Conservation (phyloP, 495 filamentous ascomycete species). For the Annulohypoxylon moriforme region DNA sequence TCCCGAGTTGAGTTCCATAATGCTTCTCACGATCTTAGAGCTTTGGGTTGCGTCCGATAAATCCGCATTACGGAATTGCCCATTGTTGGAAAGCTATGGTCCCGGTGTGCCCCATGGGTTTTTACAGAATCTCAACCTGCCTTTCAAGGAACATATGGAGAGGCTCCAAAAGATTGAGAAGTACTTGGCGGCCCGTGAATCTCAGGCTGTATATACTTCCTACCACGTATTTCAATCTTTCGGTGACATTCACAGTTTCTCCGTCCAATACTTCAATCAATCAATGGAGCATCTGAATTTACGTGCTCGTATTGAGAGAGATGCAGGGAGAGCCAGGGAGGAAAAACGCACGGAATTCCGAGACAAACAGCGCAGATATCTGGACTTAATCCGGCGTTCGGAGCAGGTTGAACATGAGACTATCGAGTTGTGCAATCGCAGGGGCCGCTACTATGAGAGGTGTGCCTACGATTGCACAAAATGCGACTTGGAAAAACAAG, state of each 20-base stretch:
- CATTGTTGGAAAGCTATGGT: conserved; percentile 63
- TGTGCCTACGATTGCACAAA: conserved; percentile 48
- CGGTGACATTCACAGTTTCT: conserved; percentile 55
- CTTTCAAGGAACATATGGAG: conserved; percentile 60
- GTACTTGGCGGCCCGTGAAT: conserved; percentile 57
- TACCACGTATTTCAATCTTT: conserved; percentile 51
- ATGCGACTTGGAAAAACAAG: conserved; percentile 43
- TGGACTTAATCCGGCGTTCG: conserved; percentile 45
- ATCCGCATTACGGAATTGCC: conserved; percentile 52
- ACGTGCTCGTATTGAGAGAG: conserved; percentile 51
- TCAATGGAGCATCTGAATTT: conserved; percentile 59
- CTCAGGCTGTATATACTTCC: conserved; percentile 27
- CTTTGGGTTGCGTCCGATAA: conserved; percentile 73
- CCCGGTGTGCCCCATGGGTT: conserved; percentile 57
- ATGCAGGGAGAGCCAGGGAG: conserved; percentile 46
- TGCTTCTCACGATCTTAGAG: conserved; percentile 70
- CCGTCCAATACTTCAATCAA: conserved; percentile 63
- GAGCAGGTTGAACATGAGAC: too few species aligned
- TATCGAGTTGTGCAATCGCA: too few species aligned
- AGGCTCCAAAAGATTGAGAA: conserved; percentile 61
- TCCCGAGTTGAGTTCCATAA: conserved; percentile 65
- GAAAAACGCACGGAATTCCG: conserved; percentile 60
- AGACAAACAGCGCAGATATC: conserved; percentile 48
- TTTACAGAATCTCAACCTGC: conserved; percentile 63
- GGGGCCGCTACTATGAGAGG: background rate